Percentiles rank a stretch among this genome's conserved stretches.
Evolutionary conservation across 2,329 filamentous ascomycete genomes (phyloP).

Genomic region (Cyclaneusma minus): DNA sequence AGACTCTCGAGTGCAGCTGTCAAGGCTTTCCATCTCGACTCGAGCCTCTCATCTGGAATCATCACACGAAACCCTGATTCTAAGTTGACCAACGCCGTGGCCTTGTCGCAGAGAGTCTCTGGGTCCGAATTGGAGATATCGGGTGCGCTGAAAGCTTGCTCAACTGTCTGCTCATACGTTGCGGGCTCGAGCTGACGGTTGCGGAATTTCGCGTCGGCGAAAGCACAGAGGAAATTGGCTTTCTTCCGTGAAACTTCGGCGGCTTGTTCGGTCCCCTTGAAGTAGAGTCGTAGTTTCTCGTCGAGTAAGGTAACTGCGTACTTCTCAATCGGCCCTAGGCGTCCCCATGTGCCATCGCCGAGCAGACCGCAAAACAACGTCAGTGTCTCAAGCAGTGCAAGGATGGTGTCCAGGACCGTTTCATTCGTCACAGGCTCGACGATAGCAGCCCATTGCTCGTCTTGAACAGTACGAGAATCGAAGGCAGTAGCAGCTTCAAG

Average conservation of each 20-base stretch:
- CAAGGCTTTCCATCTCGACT: constrained; percentile 34
- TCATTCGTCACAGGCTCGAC: constrained; percentile 48
- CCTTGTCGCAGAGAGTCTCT: constrained; percentile 34
- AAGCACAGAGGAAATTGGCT: constrained; percentile 37
- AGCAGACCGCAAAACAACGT: constrained; percentile 33
- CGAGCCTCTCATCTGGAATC: too few species aligned
- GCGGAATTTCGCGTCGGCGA: constrained; percentile 41
- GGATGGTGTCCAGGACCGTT: constrained; percentile 51
- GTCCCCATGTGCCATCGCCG: constrained; percentile 22
- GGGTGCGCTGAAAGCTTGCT: constrained; percentile 23
- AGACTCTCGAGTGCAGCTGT: constrained; percentile 32
- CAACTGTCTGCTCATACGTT: constrained; percentile 32
- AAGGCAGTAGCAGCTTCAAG: constrained; percentile 11
- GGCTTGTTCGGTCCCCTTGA: constrained; percentile 25
- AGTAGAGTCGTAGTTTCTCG: constrained; percentile 35
- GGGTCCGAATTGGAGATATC: constrained; percentile 25
- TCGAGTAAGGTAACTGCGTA: constrained; percentile 35
- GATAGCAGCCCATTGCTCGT: constrained; percentile 51
- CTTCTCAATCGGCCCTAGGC: constrained; percentile 41
- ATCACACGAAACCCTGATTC: constrained; percentile 23
- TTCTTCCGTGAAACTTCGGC: constrained; percentile 36
- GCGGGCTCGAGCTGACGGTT: constrained; percentile 29
- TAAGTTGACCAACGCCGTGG: constrained; percentile 38
- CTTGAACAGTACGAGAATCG: constrained; percentile 12
- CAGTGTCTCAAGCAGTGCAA: constrained; percentile 43